phyloP scores from a whole-genome alignment of 352 stramenopile species.

The Globisporangium canariense region DNA sequence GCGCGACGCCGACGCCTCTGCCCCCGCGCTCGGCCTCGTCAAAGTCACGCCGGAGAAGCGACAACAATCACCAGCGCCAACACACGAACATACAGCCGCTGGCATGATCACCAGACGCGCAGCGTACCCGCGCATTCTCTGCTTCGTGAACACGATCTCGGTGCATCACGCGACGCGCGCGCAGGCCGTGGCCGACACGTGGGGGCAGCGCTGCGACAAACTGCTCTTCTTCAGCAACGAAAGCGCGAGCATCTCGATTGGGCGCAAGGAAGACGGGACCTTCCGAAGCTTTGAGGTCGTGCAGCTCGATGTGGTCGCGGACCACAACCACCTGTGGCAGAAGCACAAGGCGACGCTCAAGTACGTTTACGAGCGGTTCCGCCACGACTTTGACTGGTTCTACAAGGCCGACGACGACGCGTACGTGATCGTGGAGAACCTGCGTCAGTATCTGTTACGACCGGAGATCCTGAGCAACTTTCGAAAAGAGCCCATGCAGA shows the following conservation, averaged over 20 bases:
- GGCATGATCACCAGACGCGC: conserved; percentile 1
- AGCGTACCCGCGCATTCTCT: conserved; percentile 59
- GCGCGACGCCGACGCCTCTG: conserved; percentile 40
- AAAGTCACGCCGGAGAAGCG: conserved; percentile 31
- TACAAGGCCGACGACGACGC: conserved; percentile 85
- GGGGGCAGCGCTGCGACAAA: conserved; percentile 75
- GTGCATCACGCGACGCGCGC: conserved; percentile 56
- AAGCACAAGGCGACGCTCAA: conserved; percentile 76
- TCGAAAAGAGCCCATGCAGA: conserved; percentile 61
- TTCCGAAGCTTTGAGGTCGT: conserved; percentile 47
- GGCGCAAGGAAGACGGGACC: conserved; percentile 17
- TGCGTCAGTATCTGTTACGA: conserved; percentile 51
- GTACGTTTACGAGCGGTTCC: conserved; percentile 69
- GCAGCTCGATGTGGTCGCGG: conserved; percentile 58
- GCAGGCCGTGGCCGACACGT: conserved; percentile 71
- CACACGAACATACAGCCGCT: conserved; percentile 3
- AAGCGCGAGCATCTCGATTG: conserved; percentile 44
- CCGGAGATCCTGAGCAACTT: conserved; percentile 65
- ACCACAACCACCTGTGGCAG: conserved; percentile 83
- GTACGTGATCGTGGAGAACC: conserved; percentile 80
- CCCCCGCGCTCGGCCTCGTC: conserved; percentile 38
- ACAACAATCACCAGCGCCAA: background rate
- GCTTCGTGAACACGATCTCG: conserved; percentile 83
- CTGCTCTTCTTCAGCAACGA: conserved; percentile 84
- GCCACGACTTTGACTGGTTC: conserved; percentile 83